These are phyloP conservation scores for Orbilia brochopaga DNA, from an alignment of 2,329 filamentous ascomycete species.

Conservation along the genomic window DNA sequence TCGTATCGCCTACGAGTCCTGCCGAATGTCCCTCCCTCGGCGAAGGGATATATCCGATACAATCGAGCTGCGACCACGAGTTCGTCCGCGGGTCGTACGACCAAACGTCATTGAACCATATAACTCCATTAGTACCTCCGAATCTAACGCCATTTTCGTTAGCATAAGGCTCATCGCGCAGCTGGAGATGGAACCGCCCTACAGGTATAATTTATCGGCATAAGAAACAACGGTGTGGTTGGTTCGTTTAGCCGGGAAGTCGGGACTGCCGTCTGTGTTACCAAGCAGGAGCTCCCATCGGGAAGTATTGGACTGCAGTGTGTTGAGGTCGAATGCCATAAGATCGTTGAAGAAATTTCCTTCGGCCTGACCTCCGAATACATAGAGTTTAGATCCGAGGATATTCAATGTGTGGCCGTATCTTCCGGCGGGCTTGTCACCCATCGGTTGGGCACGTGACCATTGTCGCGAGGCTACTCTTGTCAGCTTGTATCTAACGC, in stretches of 20 bases:
- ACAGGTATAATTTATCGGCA: conserved; percentile 93
- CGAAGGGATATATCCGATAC: conserved; percentile 95
- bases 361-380: conserved; percentile 97
- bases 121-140: conserved; percentile 90
- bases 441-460: conserved; percentile 89
- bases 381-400: conserved; percentile 92
- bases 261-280: conserved; percentile 69
- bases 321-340: conserved; percentile 92
- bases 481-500: conserved; percentile 15
- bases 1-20: conserved; percentile 91
- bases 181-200: conserved; percentile 58
- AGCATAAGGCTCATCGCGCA: conserved; percentile 27
- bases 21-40: conserved; percentile 93
- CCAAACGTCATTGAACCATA: conserved; percentile 99
- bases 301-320: conserved; percentile 86
- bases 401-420: conserved; percentile 98
- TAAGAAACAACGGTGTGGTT: conserved; percentile 92
- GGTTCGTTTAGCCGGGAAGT: conserved; percentile 83
- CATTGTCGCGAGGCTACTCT: conserved; percentile 88
- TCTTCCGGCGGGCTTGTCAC: conserved; percentile 81
- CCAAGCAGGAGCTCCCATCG: conserved; percentile 94
- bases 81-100: conserved; percentile 85
- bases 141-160: conserved; percentile 67
- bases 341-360: conserved; percentile 98
- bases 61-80: conserved; percentile 85